These are phyloP conservation scores for Circinella umbellata DNA, from an alignment of 371 early-diverging fungal genomes.

Conservation along the genomic window DNA sequence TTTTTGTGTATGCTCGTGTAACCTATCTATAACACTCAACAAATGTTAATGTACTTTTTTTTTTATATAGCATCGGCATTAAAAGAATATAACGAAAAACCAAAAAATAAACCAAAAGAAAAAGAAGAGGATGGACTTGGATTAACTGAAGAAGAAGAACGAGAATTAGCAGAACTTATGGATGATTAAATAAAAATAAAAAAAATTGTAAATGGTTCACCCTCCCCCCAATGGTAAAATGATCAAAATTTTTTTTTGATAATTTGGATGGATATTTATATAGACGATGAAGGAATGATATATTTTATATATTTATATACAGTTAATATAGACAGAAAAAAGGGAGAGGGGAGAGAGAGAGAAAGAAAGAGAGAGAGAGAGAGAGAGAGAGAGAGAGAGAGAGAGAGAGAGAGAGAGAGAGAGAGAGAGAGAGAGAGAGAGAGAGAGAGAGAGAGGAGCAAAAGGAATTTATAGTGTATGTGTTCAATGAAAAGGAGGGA, in stretches of 20 bases:
- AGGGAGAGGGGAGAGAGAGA: slow-evolving; percentile 2
- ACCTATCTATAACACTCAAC: slow-evolving; percentile 2
- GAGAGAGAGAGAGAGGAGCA: too few relatives aligned
- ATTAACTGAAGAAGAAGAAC: slow-evolving; percentile 84
- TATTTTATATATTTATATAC: slow-evolving; percentile 2
- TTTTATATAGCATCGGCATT: slow-evolving; percentile 25
- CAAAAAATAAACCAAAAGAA: slow-evolving; percentile 7
- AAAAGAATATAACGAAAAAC: slow-evolving; percentile 32
- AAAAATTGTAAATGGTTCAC: not conserved
- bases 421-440: too few relatives aligned
- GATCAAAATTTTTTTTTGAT: too few relatives aligned
- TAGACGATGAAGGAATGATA: not conserved
- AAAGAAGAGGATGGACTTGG: slow-evolving; percentile 74
- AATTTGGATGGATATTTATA: too few relatives aligned
- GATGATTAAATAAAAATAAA: slow-evolving; percentile 34
- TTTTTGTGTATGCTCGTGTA: too few relatives aligned
- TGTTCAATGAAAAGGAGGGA: too few relatives aligned
- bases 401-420: not conserved
- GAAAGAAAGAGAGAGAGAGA: slow-evolving; percentile 5
- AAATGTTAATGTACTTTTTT: not conserved
- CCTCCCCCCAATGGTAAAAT: too few relatives aligned
- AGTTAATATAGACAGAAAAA: not conserved
- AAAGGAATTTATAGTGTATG: too few relatives aligned
- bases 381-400: not conserved
- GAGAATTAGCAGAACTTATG: slow-evolving; percentile 82